Evolutionary conservation across 2,329 filamentous ascomycete species (phyloP), one percentile per base, ranked within the genome.

Genomic region (Claviceps sp.): DNA sequence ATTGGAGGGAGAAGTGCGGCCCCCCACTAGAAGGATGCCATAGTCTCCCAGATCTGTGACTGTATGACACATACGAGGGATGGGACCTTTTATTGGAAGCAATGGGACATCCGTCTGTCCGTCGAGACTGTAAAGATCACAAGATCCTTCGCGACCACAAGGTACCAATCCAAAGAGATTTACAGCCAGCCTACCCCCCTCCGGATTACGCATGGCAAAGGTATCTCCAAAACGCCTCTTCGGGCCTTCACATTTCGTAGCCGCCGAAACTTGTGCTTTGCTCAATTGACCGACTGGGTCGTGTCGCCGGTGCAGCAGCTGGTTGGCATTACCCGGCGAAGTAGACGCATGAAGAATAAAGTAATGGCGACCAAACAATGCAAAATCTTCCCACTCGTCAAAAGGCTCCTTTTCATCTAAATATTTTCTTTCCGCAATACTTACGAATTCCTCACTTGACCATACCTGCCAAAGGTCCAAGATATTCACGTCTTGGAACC

Each of bases 351-450:
- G 73, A 8, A 95, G 73, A 44, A 96, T 69, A 59, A 90, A 86
- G 66, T 95, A 95, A 66, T 96, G 90, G 37, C 82, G 82, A 2
- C 79, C 81, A 65, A 94, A 95, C 1, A 95, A 72, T 2, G 85
- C 82, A 62, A 96, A 89, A 61, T 96, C 91, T 66, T 97, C 91
- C 88, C 88, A 95, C 67, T 96, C 90, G 65, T 97, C 91, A 62
- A 97, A 96, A 1, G 85, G 81, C 62, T 96, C 91, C 16, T 89
- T 67, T 1, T 70, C 62, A 59, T 95, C 84, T 14, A 96, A 68
- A 11, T 69, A 69, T 38, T 64, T 70, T 56, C 87, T 77, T 55
- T 87, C 76, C 1, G 73, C 67, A 1, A 74, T 61, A 5, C 72
- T 73, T 20, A 95, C 67, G 63, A 90, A 90, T 2, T 70, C 62